Conservation (phyloP, 345 rosid species). For the Melastoma malabathricum region DNA sequence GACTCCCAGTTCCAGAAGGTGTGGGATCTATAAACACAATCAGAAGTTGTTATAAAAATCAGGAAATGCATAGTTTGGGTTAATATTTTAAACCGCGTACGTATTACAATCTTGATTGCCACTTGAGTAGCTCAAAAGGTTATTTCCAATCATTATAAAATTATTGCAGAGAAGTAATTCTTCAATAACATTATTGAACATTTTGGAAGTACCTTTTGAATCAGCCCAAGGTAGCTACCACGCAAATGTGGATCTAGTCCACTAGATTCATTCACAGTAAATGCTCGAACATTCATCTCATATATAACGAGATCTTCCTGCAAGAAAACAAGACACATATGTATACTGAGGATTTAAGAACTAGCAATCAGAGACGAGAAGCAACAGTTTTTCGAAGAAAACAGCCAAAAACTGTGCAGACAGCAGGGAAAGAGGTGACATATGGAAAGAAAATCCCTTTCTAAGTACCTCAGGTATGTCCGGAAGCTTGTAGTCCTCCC, state of each 20-base stretch:
- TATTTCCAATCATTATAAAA: no score
- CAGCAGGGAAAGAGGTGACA: background rate
- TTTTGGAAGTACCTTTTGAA: slow-evolving; percentile 52
- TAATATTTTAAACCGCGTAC: no score
- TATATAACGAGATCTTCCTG: slow-evolving; percentile 90
- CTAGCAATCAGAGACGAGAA: slow-evolving; percentile 4
- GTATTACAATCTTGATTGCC: slow-evolving; percentile 1
- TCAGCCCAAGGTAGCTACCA: slow-evolving; percentile 78
- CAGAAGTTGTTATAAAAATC: slow-evolving; percentile 8
- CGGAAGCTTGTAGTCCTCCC: slow-evolving; percentile 53
- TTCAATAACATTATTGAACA: background rate
- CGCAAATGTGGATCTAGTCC: slow-evolving; percentile 44
- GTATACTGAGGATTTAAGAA: background rate
- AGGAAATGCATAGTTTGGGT: background rate
- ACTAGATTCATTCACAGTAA: slow-evolving; percentile 80
- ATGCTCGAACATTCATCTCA: slow-evolving; percentile 96
- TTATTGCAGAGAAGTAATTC: background rate
- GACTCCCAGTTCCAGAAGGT: slow-evolving; percentile 77
- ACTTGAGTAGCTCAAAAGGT: background rate
- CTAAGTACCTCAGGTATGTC: slow-evolving; percentile 59
- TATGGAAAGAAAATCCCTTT: no score
- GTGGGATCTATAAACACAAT: slow-evolving; percentile 49
- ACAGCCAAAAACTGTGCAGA: background rate
- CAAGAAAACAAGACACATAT: slow-evolving; percentile 14
- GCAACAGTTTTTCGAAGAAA: background rate